Base-by-base conservation (phyloP, 2,329 filamentous ascomycete genomes). In the Dactylellina haptotyla region DNA sequence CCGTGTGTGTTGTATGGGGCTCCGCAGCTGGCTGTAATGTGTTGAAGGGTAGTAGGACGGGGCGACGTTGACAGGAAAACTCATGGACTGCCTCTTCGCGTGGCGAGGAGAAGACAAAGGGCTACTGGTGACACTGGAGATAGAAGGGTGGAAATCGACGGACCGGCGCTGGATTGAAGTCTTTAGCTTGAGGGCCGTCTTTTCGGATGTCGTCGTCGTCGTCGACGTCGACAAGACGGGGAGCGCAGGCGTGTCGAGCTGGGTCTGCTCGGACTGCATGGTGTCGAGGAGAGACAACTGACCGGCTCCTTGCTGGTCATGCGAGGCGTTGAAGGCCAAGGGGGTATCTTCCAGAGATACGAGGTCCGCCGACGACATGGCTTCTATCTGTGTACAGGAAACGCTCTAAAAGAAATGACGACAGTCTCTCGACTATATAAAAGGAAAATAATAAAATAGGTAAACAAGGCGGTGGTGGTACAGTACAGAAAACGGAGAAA, bases 311-410 rank as follows among this genome's bases (percentile, higher is more conserved):
- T 63, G 53, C n/a, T 23, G 12, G 41, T 65, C 34, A 51, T 58
- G 59, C 4, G 32, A 23, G 41, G 18, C 57, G 8, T 54, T 43
- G 26, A 61, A 34, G 45, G 59, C 59, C 23, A 65, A 28, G 39
- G 67, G 59, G 16, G 67, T 65, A 72, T 72, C 67, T 72, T 65
- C 67, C 67, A 72, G 67, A 59, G 67, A 72, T 72, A 72, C 67
- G 53, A 72, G 67, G 14, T 72, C 59, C 51, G 59, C 23, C 34
- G 59, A 65, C 53, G 67, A 65, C 67, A 72, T 72, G 63, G 34
- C 45, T 66, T 41, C 12, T 45, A 37, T 14, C n/a, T 51, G 23
- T 20, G 23, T 51, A 51, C 25, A 54, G 16, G 37, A 23, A 50
- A n/a, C n/a, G n/a, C n/a, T n/a, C n/a, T n/a, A n/a, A n/a, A n/a